phyloP scores from a whole-genome alignment of 1,284 basidiomycete genomes.

The Pseudozyma pruni region DNA sequence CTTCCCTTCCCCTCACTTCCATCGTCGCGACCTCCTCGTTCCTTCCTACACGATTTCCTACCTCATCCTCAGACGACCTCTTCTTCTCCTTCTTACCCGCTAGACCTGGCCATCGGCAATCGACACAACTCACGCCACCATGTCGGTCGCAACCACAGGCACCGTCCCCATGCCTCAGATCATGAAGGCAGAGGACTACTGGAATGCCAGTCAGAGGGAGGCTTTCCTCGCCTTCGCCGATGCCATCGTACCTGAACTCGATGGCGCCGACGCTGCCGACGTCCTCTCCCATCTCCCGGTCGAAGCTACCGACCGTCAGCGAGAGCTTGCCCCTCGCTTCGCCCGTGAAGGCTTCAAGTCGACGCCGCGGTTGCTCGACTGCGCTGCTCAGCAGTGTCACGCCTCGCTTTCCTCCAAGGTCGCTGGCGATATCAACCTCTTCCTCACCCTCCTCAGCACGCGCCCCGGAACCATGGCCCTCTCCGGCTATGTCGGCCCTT shows the following conservation, averaged over 20 bases:
- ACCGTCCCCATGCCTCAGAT: constrained; percentile 38
- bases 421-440: constrained; percentile 50
- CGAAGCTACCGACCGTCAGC: constrained; percentile 52
- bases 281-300: constrained; percentile 55
- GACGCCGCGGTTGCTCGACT: constrained; percentile 53
- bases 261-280: constrained; percentile 52
- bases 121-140: constrained; percentile 1
- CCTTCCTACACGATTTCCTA: neutral
- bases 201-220: constrained; percentile 42
- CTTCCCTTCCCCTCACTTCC: neutral
- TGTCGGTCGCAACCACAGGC: constrained; percentile 23
- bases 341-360: constrained; percentile 56
- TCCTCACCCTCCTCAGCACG: constrained; percentile 58
- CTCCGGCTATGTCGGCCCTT: constrained; percentile 60
- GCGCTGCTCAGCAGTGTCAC: constrained; percentile 52
- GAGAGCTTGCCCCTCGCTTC: constrained; percentile 51
- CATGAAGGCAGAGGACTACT: constrained; percentile 48
- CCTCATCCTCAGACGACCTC: neutral
- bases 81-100: neutral
- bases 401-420: constrained; percentile 52
- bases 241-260: constrained; percentile 57
- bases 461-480: constrained; percentile 60
- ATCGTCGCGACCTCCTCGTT: neutral
- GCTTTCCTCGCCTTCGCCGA: constrained; percentile 63
- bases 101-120: too few species aligned